Percentiles rank a stretch among this genome's conserved stretches.
These are phyloP conservation scores for Sporothrix brunneoviolacea DNA, from an alignment of 2,329 filamentous ascomycete species.

Conservation along the genomic window DNA sequence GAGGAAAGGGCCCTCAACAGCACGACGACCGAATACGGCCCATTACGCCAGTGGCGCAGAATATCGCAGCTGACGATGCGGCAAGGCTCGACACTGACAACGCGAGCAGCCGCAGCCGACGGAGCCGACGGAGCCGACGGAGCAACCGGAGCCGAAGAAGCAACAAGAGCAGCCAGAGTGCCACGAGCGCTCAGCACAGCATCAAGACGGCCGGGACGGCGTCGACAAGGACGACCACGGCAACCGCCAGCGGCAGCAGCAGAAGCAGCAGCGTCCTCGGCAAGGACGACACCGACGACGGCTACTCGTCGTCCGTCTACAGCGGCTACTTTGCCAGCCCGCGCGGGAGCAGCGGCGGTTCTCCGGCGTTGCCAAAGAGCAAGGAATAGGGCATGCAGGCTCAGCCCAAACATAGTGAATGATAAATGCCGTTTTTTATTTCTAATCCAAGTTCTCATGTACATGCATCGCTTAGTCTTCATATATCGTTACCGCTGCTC, in stretches of 20 bases:
- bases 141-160: slow-evolving; percentile 1
- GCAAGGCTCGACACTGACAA: background rate
- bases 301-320: slow-evolving; percentile 11
- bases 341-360: background rate
- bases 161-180: background rate
- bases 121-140: slow-evolving; percentile 1
- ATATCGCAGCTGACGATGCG: background rate
- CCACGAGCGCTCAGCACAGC: background rate
- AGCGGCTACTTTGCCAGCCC: slow-evolving; percentile 8
- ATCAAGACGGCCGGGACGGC: background rate
- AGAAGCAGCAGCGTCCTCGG: background rate
- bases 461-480: background rate
- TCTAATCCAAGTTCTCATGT: background rate
- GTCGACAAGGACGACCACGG: background rate
- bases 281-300: slow-evolving; percentile 6
- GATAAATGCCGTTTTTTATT: background rate
- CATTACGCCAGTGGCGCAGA: background rate
- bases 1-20: no score
- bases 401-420: no score
- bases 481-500: background rate
- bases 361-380: background rate
- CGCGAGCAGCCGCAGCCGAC: background rate
- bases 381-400: background rate
- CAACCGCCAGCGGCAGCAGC: background rate
- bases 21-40: background rate